phyloP scores from a whole-genome alignment of 2,329 filamentous ascomycete species.

The Clonostachys chloroleuca region DNA sequence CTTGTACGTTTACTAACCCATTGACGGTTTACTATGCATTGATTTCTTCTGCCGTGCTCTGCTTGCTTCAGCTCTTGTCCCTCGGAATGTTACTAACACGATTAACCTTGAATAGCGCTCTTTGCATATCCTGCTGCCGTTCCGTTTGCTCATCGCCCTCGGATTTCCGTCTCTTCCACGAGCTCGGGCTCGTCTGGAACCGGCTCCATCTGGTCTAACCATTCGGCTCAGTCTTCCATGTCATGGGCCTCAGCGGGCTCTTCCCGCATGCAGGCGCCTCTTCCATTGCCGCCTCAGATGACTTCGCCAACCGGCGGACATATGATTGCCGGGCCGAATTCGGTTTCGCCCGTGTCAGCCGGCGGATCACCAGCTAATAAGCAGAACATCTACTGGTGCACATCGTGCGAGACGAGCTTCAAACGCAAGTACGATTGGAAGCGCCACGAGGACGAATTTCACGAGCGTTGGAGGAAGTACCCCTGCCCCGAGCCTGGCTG shows the following conservation, averaged over 20 bases:
- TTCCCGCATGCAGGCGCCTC: constrained; percentile 26
- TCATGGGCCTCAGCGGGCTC: constrained; percentile 9
- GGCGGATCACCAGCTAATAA: constrained; percentile 18
- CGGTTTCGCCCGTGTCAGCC: constrained; percentile 10
- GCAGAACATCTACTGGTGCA: constrained; percentile 51
- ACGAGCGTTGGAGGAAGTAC: constrained; percentile 65
- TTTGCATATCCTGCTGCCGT: no score
- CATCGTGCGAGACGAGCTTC: constrained; percentile 59
- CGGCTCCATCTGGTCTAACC: constrained; percentile 39
- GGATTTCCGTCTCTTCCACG: constrained; percentile 43
- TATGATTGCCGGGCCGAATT: constrained; percentile 20
- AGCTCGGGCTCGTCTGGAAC: constrained; percentile 45
- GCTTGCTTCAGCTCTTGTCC: no score
- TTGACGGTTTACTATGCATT: no score
- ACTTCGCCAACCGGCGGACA: constrained; percentile 15
- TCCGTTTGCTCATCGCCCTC: constrained; percentile 24
- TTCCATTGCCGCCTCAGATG: constrained; percentile 25
- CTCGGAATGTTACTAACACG: no score
- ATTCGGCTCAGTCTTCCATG: constrained; percentile 30
- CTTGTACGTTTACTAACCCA: no score
- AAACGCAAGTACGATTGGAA: constrained; percentile 68
- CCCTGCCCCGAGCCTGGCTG: constrained; percentile 59
- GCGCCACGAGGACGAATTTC: constrained; percentile 65
- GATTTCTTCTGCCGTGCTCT: no score
- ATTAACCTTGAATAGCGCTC: no score